Evolutionary conservation across 1,139 yeast species (phyloP).

Genomic region (Yamadazyma trypodendri): DNA sequence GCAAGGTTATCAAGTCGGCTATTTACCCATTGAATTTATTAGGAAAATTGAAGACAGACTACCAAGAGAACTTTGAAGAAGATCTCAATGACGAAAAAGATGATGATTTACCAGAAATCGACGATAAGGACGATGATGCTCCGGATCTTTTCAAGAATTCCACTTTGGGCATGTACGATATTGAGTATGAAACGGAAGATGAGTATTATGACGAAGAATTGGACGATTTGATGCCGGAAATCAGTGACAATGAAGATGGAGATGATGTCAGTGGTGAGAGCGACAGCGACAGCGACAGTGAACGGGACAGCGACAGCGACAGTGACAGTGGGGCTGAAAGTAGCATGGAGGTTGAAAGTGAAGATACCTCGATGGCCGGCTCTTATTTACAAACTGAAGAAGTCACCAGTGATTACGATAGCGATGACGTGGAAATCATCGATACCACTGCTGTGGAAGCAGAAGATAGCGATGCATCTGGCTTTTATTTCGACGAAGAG

Average conservation of each 20-base stretch:
- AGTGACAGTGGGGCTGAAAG: constrained; percentile 10
- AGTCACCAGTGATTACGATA: constrained; percentile 20
- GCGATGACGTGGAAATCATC: constrained; percentile 39
- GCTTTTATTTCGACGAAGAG: constrained; percentile 31
- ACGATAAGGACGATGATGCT: constrained; percentile 72
- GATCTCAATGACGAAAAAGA: constrained; percentile 40
- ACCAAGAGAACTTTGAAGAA: constrained; percentile 56
- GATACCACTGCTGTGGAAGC: constrained; percentile 36
- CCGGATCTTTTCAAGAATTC: constrained; percentile 86
- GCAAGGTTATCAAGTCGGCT: constrained; percentile 54
- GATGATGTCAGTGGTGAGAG: constrained; percentile 18
- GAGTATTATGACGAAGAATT: constrained; percentile 28
- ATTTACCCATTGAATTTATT: constrained; percentile 62
- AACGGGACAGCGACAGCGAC: constrained; percentile 8
- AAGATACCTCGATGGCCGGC: constrained; percentile 14
- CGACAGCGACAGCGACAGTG: constrained; percentile 11
- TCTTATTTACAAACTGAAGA: constrained; percentile 10
- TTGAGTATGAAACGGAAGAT: constrained; percentile 68
- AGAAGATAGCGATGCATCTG: constrained; percentile 18
- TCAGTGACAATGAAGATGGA: constrained; percentile 24
- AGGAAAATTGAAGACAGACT: constrained; percentile 60
- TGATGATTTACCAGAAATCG: constrained; percentile 28
- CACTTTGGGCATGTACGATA: constrained; percentile 91
- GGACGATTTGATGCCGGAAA: constrained; percentile 33
- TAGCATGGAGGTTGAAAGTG: constrained; percentile 15